Base-by-base conservation (phyloP, 2,329 filamentous ascomycete genomes). In the Penicillium vulpinum region DNA sequence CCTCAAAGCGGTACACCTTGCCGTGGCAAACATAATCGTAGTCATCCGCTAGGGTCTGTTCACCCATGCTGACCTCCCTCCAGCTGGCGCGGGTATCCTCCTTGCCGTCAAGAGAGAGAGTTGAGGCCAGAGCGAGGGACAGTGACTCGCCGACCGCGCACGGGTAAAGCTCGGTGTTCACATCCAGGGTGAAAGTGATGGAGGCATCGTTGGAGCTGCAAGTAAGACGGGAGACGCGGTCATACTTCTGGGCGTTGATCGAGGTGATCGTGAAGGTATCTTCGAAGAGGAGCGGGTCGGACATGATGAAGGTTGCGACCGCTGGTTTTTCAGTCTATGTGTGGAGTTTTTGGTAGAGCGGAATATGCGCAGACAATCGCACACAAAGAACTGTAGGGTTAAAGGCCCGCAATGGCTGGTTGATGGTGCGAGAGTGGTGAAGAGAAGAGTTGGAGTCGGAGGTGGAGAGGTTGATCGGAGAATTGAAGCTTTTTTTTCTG, bases 151-250 rank as follows among this genome's bases (percentile, higher is more conserved):
- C 89, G 9, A 86, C 79, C 38, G 80, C 74, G 67, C 90, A 85
- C 2, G 90, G 90, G 77, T 94, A 97, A 8, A 99, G 85, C 78
- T 99, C 93, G 56, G 86, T 89, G 81, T 97, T 97, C 77, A 97
- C 87, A 78, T 99, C 94, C 59, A 99, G 89, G 6, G 86, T 88
- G 80, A 97, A 87, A 62, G 85, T 83, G 29, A 89, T 90, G 62
- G 85, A 82, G 67, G 84, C 85, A 77, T 96, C 91, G 65, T 84
- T 81, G 24, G 89, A 93, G 50, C 84, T 89, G 71, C 86, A 92
- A 54, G 81, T 85, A 71, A 97, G 85, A 66, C 94, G 93, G 54
- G 91, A 89, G 26, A 97, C 93, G 63, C 93, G 91, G 79, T 97
- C 94, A 78, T 99, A 99, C 79, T 97, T 96, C 70, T 88, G 85